Evolutionary conservation across 257 asterid species (phyloP).

Genomic region (Plantago ovata): DNA sequence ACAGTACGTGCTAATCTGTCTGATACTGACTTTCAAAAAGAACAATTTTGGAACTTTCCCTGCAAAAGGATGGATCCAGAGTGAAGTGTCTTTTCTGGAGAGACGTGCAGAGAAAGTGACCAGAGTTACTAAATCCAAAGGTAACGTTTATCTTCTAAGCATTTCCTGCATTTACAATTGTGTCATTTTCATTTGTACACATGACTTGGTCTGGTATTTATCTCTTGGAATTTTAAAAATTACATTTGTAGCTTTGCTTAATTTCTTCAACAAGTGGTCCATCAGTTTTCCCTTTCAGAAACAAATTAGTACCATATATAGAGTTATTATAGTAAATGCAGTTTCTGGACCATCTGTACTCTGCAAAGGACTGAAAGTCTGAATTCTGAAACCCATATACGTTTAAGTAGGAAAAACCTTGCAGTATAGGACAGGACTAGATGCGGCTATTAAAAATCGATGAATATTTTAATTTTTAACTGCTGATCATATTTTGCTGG

Average conservation of each 20-base stretch:
- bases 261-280: background rate
- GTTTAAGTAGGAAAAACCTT: background rate
- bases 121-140: too few species aligned
- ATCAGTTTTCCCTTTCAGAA: background rate
- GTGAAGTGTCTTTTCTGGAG: background rate
- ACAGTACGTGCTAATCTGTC: background rate
- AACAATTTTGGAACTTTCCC: background rate
- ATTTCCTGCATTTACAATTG: too few species aligned
- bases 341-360: background rate
- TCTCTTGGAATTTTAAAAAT: background rate
- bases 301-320: background rate
- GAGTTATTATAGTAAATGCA: background rate
- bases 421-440: too few species aligned
- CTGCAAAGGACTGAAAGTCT: too few species aligned
- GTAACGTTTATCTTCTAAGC: too few species aligned
- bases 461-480: too few species aligned
- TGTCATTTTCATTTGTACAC: too few species aligned
- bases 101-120: background rate
- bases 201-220: too few species aligned
- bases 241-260: background rate
- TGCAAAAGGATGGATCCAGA: slow-evolving; percentile 1
- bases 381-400: background rate
- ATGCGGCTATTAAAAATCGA: too few species aligned
- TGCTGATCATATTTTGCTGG: too few species aligned
- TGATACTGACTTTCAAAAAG: background rate